phyloP scores from a whole-genome alignment of 2,329 filamentous ascomycete genomes.

The Colletotrichum eleusines region DNA sequence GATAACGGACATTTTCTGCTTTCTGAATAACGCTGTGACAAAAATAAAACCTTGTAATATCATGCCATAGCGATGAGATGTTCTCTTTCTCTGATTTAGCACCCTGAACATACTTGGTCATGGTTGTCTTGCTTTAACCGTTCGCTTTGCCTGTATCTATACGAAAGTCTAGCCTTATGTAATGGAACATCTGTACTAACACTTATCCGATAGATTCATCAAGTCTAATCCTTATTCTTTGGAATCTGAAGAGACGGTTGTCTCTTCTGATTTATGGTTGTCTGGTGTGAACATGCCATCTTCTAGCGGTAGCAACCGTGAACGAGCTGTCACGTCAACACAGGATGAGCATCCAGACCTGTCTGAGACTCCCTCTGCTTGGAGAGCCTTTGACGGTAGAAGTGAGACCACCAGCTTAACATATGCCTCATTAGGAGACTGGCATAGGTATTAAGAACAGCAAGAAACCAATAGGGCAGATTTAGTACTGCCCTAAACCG shows the following conservation, averaged over 20 bases:
- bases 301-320: background rate
- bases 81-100: background rate
- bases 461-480: background rate
- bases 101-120: background rate
- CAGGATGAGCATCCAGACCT: background rate
- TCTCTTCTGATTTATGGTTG: conserved; percentile 9
- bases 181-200: background rate
- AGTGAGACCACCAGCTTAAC: background rate
- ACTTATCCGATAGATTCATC: background rate
- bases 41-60: background rate
- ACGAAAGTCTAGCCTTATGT: background rate
- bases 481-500: background rate
- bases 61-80: background rate
- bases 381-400: background rate
- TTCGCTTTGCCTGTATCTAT: background rate
- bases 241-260: background rate
- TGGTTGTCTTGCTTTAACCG: background rate
- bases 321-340: background rate
- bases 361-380: background rate
- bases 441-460: background rate
- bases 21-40: background rate
- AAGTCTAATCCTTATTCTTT: conserved; percentile 1
- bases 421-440: conserved; percentile 4
- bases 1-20: background rate
- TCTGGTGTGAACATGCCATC: background rate